Conservation (phyloP, 768 basidiomycete species). For the Boletus subparvulus region DNA sequence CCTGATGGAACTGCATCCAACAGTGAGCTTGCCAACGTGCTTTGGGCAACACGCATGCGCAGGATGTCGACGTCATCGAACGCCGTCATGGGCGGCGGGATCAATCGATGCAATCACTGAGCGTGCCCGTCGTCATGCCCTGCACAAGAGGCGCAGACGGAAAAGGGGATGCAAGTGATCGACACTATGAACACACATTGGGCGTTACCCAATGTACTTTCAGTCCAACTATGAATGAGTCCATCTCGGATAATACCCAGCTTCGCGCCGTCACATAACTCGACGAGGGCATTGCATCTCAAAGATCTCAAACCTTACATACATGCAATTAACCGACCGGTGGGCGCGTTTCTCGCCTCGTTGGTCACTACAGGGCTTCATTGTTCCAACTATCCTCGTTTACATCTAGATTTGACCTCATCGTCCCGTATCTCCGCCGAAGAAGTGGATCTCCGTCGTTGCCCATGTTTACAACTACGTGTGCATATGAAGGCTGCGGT, state of each 20-base stretch:
- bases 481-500: neutral
- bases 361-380: slow-evolving; percentile 1
- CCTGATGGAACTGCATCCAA: neutral
- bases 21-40: neutral
- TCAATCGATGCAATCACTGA: slow-evolving; percentile 1
- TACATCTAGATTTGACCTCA: neutral
- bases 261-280: neutral
- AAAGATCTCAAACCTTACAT: too few relatives aligned
- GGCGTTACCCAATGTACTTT: neutral
- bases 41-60: neutral
- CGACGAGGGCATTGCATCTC: neutral
- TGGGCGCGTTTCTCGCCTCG: slow-evolving; percentile 1
- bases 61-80: neutral
- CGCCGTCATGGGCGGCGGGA: neutral
- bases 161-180: neutral
- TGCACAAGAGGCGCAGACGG: neutral
- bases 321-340: neutral
- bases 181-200: neutral
- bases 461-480: neutral
- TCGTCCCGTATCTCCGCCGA: slow-evolving; percentile 19
- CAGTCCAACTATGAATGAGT: neutral
- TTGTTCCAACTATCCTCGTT: neutral
- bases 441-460: slow-evolving; percentile 10
- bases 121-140: neutral
- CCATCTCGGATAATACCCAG: neutral